Evolutionary conservation across 768 basidiomycete species (phyloP), one percentile per base, ranked within the genome.

Genomic region (Tylopilus sp.): DNA sequence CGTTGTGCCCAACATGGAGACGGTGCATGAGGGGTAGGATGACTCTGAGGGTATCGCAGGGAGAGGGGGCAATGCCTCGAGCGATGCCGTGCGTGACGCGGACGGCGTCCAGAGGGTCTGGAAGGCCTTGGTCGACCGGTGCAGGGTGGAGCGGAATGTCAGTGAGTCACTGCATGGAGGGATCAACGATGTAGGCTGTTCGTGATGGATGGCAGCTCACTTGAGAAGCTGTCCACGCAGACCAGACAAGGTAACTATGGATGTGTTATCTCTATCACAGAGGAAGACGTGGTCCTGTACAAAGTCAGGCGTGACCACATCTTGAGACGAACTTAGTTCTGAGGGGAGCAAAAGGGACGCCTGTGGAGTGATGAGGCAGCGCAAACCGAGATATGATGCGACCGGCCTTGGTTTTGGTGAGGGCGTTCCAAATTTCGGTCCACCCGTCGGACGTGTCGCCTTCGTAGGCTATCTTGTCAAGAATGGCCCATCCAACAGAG

Each of bases 261-360:
- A 77, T 4, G 79, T 74, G 42, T 73, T 65, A 31, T 73, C 72
- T 40, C 60, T 64, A 46, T 88, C 82, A 58, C 77, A 83, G 28
- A 92, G 75, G 26, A 82, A 72, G 50, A 95, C 68, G 64, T 99
- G 95, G 61, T 97, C 93, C 63, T 81, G 83, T 26, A 97, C 72
- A 50, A 94, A 83, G 3, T 91, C 86, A 0, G 82, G 70, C 0
- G 86, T 87, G 46, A 92, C 75, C 44, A 73, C 73, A 17, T 81
- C 78, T 18, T 78, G 73, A 13, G 75, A 66, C 3, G 79, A 72
- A 6, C 72, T 63, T 40, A 78, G 74, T 44, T 89, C 86, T 2
- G 81, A 66, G 1, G 95, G 95, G 1, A 98, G 75, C 15, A 98
- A 72, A 11, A 99, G 64, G 0, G 88, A 85, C 3, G 88, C 86